Conservation (phyloP, 2,329 filamentous ascomycete genomes). For the Bipolaris sorokiniana region DNA sequence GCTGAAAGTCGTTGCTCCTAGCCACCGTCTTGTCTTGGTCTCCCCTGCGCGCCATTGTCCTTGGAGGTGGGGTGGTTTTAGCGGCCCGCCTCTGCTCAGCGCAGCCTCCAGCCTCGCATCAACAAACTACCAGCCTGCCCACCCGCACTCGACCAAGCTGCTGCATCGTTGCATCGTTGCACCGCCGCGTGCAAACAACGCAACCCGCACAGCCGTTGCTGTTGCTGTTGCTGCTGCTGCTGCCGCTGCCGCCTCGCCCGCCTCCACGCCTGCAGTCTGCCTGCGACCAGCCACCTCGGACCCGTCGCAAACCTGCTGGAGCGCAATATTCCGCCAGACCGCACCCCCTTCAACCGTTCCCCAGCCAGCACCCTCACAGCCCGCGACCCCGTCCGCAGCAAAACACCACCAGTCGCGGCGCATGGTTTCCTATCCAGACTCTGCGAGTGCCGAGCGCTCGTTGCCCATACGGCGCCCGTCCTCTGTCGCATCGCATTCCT, state of each 20-base stretch:
- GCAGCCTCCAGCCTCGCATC: conserved; percentile 20
- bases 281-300: conserved; percentile 22
- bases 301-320: conserved; percentile 7
- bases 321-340: conserved; percentile 9
- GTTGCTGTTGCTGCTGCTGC: conserved; percentile 33
- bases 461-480: conserved; percentile 66
- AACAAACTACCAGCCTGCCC: conserved; percentile 11
- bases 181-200: conserved; percentile 33
- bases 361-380: conserved; percentile 7
- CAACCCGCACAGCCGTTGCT: conserved; percentile 38
- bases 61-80: conserved; percentile 33
- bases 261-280: conserved; percentile 22
- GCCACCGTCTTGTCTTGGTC: conserved; percentile 5
- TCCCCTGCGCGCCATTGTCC: conserved; percentile 11
- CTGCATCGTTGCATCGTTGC: conserved; percentile 18
- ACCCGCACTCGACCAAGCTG: neutral
- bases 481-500: conserved; percentile 64
- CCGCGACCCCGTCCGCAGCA: conserved; percentile 4
- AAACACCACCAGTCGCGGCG: conserved; percentile 24
- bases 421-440: conserved; percentile 70
- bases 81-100: conserved; percentile 9
- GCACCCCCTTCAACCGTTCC: conserved; percentile 7
- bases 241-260: conserved; percentile 17
- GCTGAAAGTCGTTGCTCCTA: conserved; percentile 18
- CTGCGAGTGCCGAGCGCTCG: conserved; percentile 58